Base-by-base conservation (phyloP, 805 yeast species). In the Blastobotrys mokoenaii region DNA sequence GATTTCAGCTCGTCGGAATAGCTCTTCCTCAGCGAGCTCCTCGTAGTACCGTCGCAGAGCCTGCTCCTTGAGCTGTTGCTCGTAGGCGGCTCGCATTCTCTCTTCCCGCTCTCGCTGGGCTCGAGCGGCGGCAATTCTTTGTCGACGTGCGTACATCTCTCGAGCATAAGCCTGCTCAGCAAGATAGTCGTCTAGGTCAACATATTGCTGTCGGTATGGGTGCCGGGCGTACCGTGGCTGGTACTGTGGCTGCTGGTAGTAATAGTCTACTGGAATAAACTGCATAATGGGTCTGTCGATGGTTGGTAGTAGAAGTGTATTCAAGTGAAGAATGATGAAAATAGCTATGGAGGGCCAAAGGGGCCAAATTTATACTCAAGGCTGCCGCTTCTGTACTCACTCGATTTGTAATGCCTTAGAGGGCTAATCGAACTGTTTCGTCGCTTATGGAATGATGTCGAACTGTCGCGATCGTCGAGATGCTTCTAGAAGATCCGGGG, bases 91-190 rank as follows among this genome's bases (percentile, higher is more conserved):
- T 20, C 40, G 41, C 38, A 40, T 35, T 29, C 18, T 17, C 20
- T 14, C 38, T 44, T 33, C 31, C 36, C 32, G 42, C 34, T 32
- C 32, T 22, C 32, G 39, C 15, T 38, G 43, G 12, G 14, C 38
- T 30, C 15, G 37, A 32, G 8, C 32, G 16, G 40, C 47, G 12
- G 41, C 27, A 4, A 22, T 22, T 6, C 17, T 12, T 32, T 46
- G 46, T 10, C 37, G 47, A 4, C 41, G 46, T 14, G 42, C 38
- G 36, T 46, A 42, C 31, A 36, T 41, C 31, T 46, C 46, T 3
- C 38, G 31, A 36, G 47, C 48, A 30, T 45, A 42, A 4, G 44
- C 49, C 32, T 44, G 45, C 12, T 37, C 43, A 14, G 46, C 46
- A 11, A 49, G 32, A 25, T 27, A 12, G 16, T 45, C 40, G 33